Conservation (phyloP, 2,329 filamentous ascomycete species). For the Alternaria solani region DNA sequence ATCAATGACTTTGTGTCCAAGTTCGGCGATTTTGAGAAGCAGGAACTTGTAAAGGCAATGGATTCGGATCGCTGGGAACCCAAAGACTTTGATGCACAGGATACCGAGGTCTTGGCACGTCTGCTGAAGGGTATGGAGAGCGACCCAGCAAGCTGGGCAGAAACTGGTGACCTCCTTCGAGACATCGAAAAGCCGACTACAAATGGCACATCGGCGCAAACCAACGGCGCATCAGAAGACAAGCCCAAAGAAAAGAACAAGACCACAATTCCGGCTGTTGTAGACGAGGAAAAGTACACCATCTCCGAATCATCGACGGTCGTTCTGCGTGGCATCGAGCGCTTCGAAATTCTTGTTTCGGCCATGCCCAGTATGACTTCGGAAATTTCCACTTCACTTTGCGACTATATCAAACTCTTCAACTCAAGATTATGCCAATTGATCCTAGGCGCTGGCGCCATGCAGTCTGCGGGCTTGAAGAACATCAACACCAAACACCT, state of each 20-base stretch:
- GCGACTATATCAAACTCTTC: conserved; percentile 90
- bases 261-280: conserved; percentile 66
- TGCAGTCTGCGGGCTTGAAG: conserved; percentile 84
- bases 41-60: conserved; percentile 77
- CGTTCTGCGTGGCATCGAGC: conserved; percentile 81
- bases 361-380: conserved; percentile 88
- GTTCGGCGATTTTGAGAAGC: conserved; percentile 75
- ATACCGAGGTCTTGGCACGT: conserved; percentile 66
- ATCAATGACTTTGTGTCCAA: conserved; percentile 81
- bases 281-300: conserved; percentile 86
- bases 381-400: conserved; percentile 79
- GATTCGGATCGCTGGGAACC: conserved; percentile 83
- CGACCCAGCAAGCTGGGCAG: conserved; percentile 73
- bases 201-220: conserved; percentile 35
- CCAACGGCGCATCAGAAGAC: conserved; percentile 44
- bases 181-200: conserved; percentile 30
- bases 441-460: conserved; percentile 93
- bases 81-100: conserved; percentile 73
- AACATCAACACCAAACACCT: conserved; percentile 93
- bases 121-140: conserved; percentile 75
- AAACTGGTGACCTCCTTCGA: conserved; percentile 56
- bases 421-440: conserved; percentile 96
- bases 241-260: conserved; percentile 54
- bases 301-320: conserved; percentile 83
- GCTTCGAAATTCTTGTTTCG: conserved; percentile 82